A percentile compares a stretch with the other conserved stretches of the same genome.
phyloP scores from a whole-genome alignment of 139 green algal genomes.

The Coelastrella sp. region DNA sequence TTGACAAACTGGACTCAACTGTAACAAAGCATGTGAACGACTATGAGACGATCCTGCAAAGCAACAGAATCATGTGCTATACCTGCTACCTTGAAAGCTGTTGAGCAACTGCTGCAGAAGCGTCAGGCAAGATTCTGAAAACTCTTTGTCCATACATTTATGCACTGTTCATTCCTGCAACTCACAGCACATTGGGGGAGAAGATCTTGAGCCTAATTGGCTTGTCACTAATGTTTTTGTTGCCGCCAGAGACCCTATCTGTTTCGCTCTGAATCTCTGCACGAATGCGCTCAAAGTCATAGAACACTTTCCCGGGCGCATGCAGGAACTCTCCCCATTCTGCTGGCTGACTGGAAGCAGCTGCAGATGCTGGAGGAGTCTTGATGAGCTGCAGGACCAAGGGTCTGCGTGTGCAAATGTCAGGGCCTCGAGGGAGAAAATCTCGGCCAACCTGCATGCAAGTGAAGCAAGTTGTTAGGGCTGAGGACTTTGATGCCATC shows the following conservation, averaged over 20 bases:
- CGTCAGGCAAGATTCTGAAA: too few relatives aligned
- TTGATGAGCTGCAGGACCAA: conserved; percentile 93
- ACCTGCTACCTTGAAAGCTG: too few relatives aligned
- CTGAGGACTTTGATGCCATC: not conserved
- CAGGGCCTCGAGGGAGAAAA: conserved; percentile 87
- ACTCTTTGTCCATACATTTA: too few relatives aligned
- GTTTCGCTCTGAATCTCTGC: conserved; percentile 95
- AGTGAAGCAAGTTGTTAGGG: not conserved
- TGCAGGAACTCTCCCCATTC: conserved; percentile 99
- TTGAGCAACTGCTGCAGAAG: too few relatives aligned
- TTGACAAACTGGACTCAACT: too few relatives aligned
- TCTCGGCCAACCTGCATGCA: conserved; percentile 82
- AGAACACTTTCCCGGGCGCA: conserved; percentile 85
- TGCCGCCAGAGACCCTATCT: conserved; percentile 81
- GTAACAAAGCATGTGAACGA: too few relatives aligned
- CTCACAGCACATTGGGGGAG: conserved; percentile 92
- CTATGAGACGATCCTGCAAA: too few relatives aligned
- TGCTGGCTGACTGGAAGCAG: conserved; percentile 3
- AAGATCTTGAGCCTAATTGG: conserved; percentile 96
- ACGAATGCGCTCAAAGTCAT: conserved; percentile 82
- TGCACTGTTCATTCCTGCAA: too few relatives aligned
- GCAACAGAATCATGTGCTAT: too few relatives aligned
- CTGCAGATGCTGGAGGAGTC: conserved; percentile 32
- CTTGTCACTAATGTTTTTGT: conserved; percentile 96
- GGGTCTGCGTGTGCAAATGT: conserved; percentile 88